Percentiles rank a stretch among this genome's conserved stretches.
Evolutionary conservation across 495 filamentous ascomycete genomes (phyloP).

Genomic region (Daldinia vernicosa): DNA sequence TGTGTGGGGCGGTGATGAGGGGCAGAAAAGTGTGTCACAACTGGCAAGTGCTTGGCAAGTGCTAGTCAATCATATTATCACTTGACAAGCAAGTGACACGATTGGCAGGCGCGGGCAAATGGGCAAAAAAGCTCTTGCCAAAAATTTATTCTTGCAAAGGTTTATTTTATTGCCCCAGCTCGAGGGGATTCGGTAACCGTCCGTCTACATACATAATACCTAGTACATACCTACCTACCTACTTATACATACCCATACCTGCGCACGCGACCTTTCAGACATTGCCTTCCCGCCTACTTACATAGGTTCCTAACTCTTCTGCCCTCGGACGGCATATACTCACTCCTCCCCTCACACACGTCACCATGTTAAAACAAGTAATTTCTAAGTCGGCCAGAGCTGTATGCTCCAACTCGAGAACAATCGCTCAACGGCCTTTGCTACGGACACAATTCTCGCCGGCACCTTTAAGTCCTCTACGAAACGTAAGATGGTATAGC

Average conservation of each 20-base stretch:
- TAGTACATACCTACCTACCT: neutral
- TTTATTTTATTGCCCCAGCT: constrained; percentile 19
- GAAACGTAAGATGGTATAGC: constrained; percentile 58
- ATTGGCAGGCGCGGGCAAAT: constrained; percentile 11
- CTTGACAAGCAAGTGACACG: constrained; percentile 11
- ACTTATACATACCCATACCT: neutral
- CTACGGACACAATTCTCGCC: constrained; percentile 46
- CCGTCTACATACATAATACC: neutral
- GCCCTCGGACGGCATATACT: constrained; percentile 2
- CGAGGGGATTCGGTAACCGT: constrained; percentile 1
- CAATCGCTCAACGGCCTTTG: constrained; percentile 42
- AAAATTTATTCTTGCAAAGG: constrained; percentile 14
- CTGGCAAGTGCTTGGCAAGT: constrained; percentile 5
- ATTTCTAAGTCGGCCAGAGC: constrained; percentile 53
- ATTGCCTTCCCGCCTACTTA: neutral
- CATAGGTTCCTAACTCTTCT: neutral
- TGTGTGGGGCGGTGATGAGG: constrained; percentile 23
- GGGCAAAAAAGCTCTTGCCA: neutral
- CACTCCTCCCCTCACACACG: constrained; percentile 8
- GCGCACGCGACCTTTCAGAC: constrained; percentile 35
- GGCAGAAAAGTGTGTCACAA: constrained; percentile 22
- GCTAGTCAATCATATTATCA: neutral
- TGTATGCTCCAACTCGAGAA: constrained; percentile 40
- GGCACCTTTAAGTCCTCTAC: constrained; percentile 42
- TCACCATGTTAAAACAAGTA: constrained; percentile 56